Evolutionary conservation across 2,329 filamentous ascomycete genomes (phyloP).

Genomic region (Nigrograna mackinnonii): DNA sequence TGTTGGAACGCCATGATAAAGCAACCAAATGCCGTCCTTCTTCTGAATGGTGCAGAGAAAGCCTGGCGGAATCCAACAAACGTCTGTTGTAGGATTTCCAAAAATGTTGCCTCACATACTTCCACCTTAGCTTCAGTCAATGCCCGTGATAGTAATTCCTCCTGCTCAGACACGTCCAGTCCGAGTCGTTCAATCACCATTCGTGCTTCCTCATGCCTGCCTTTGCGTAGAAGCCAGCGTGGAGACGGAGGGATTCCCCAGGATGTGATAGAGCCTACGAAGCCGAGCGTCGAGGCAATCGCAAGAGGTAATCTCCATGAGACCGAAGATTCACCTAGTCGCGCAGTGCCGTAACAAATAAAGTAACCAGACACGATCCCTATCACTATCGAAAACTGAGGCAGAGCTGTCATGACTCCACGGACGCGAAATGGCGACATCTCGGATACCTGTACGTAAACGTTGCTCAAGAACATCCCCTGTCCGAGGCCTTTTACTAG

Average conservation of each 20-base stretch:
- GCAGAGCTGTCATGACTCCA: constrained; percentile 55
- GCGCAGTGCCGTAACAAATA: constrained; percentile 59
- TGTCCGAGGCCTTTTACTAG: constrained; percentile 62
- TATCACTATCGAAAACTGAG: constrained; percentile 56
- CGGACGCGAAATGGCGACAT: constrained; percentile 58
- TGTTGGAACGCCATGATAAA: constrained; percentile 65
- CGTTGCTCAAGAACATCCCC: constrained; percentile 58
- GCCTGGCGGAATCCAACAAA: too few species aligned
- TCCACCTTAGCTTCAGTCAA: too few species aligned
- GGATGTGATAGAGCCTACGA: too few species aligned
- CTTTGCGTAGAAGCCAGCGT: constrained; percentile 17
- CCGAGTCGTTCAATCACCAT: too few species aligned
- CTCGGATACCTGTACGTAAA: constrained; percentile 64
- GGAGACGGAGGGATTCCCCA: constrained; percentile 18
- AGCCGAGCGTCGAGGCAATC: constrained; percentile 49
- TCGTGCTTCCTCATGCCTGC: constrained; percentile 7
- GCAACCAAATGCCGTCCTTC: constrained; percentile 48
- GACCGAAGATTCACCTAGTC: constrained; percentile 46
- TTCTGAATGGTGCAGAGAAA: too few species aligned
- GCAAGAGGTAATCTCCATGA: constrained; percentile 63
- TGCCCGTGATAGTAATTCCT: too few species aligned
- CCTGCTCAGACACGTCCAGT: too few species aligned
- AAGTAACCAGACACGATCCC: constrained; percentile 63
- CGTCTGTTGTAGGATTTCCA: too few species aligned
- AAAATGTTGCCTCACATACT: too few species aligned